Percentiles rank a stretch among this genome's conserved stretches.
These are phyloP conservation scores for Rhizoctonia solani DNA, from an alignment of 1,284 basidiomycete genomes.

Conservation along the genomic window DNA sequence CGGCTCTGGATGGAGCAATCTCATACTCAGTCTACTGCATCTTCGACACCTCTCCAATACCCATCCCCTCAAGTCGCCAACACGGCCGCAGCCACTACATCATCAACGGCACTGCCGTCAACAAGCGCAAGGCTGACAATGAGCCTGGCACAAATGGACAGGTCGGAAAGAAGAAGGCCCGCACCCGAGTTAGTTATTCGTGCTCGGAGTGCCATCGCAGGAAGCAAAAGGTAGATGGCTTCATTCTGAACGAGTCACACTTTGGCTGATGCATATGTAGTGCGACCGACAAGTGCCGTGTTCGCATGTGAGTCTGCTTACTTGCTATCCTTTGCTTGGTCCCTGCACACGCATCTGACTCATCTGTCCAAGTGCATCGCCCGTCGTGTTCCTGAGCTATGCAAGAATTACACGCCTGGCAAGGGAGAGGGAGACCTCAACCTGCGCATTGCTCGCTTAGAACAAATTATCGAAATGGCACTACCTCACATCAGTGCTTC, in stretches of 20 bases:
- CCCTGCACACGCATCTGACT: conserved; percentile 19
- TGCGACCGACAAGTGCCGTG: conserved; percentile 81
- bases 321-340: not conserved
- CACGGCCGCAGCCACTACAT: conserved; percentile 29
- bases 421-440: conserved; percentile 73
- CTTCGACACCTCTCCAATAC: conserved; percentile 5
- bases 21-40: conserved; percentile 5
- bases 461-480: conserved; percentile 76
- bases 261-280: conserved; percentile 49
- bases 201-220: conserved; percentile 82
- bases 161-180: conserved; percentile 62
- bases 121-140: not conserved
- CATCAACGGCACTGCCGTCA: conserved; percentile 7
- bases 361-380: conserved; percentile 62
- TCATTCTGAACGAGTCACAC: conserved; percentile 8
- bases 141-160: conserved; percentile 39
- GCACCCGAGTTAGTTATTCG: conserved; percentile 70
- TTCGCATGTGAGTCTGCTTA: conserved; percentile 62
- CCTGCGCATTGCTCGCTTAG: conserved; percentile 68
- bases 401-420: conserved; percentile 82
- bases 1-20: conserved; percentile 30
- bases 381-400: conserved; percentile 80
- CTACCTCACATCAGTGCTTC: conserved; percentile 62
- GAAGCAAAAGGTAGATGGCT: conserved; percentile 70
- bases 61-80: conserved; percentile 21